Conservation (phyloP, 805 yeast genomes). For the Candida maesae region DNA sequence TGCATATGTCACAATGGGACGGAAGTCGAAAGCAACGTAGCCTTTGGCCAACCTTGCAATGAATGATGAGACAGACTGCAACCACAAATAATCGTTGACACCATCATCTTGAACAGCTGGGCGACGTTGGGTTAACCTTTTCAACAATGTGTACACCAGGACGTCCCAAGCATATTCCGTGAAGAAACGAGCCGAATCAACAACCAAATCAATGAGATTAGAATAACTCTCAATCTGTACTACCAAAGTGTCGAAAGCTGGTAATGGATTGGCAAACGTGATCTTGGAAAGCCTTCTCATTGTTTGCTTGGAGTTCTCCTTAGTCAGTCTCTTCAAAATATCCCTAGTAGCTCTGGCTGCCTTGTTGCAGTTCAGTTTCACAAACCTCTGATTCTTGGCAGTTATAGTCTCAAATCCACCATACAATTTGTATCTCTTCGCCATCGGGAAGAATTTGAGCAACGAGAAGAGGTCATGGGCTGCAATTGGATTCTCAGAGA, state of each 20-base stretch:
- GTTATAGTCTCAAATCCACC: conserved; percentile 67
- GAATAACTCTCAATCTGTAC: conserved; percentile 90
- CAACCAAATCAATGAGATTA: conserved; percentile 74
- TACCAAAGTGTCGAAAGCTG: conserved; percentile 66
- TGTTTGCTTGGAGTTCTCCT: conserved; percentile 69
- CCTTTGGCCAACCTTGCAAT: conserved; percentile 64
- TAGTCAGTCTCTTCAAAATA: conserved; percentile 74
- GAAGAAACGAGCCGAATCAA: conserved; percentile 73
- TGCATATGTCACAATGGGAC: conserved; percentile 57
- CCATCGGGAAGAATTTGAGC: conserved; percentile 50
- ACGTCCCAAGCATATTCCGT: conserved; percentile 83
- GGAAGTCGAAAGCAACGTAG: conserved; percentile 53
- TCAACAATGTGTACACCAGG: conserved; percentile 65
- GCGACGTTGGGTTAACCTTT: conserved; percentile 68
- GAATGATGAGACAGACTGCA: conserved; percentile 75
- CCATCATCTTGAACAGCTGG: conserved; percentile 72
- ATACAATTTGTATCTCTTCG: conserved; percentile 69
- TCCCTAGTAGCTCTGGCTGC: conserved; percentile 80
- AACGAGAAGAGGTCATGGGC: conserved; percentile 57
- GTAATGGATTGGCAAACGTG: conserved; percentile 72
- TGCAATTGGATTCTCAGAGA: conserved; percentile 54
- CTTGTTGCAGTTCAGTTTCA: conserved; percentile 56
- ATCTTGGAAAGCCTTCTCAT: conserved; percentile 70
- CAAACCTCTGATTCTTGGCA: conserved; percentile 49
- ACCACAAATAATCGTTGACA: conserved; percentile 76